Conservation (phyloP, 345 rosid species). For the Lepidium didymum region DNA sequence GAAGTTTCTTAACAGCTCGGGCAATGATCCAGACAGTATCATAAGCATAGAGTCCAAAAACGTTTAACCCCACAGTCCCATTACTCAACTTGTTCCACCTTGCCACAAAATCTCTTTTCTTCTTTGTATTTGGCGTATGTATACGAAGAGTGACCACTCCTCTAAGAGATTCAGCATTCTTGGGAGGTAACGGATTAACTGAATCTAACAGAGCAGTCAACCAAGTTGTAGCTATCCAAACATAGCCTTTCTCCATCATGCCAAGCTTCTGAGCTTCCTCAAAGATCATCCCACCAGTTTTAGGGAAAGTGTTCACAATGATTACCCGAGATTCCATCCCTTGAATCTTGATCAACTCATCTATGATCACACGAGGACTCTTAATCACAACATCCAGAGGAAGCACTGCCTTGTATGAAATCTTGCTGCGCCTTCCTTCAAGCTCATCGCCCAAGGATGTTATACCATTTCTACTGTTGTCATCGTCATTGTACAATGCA, state of each 20-base stretch:
- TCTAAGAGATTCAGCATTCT: constrained; percentile 30
- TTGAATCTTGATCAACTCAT: constrained; percentile 48
- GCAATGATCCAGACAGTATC: constrained; percentile 94
- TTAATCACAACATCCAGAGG: constrained; percentile 46
- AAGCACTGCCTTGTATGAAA: constrained; percentile 67
- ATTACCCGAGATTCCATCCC: constrained; percentile 75
- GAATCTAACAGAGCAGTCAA: constrained; percentile 74
- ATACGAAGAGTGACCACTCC: constrained; percentile 75
- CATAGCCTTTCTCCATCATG: constrained; percentile 74
- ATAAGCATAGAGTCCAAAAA: constrained; percentile 75
- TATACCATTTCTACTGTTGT: constrained; percentile 69
- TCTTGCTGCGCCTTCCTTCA: constrained; percentile 55
- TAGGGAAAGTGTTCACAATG: constrained; percentile 46
- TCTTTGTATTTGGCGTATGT: constrained; percentile 58
- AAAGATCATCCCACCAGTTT: constrained; percentile 54
- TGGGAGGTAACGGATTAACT: constrained; percentile 21
- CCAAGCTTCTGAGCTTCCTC: constrained; percentile 68
- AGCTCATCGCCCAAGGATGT: constrained; percentile 60
- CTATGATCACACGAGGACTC: constrained; percentile 34
- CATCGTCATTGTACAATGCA: constrained; percentile 70
- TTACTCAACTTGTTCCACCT: constrained; percentile 71
- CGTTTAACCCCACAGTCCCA: constrained; percentile 60
- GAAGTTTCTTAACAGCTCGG: constrained; percentile 52
- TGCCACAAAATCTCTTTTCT: constrained; percentile 47
- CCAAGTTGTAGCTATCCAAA: constrained; percentile 89